Base-by-base conservation (phyloP, 441 rosid genomes). In the Cnidoscolus chayamansa region DNA sequence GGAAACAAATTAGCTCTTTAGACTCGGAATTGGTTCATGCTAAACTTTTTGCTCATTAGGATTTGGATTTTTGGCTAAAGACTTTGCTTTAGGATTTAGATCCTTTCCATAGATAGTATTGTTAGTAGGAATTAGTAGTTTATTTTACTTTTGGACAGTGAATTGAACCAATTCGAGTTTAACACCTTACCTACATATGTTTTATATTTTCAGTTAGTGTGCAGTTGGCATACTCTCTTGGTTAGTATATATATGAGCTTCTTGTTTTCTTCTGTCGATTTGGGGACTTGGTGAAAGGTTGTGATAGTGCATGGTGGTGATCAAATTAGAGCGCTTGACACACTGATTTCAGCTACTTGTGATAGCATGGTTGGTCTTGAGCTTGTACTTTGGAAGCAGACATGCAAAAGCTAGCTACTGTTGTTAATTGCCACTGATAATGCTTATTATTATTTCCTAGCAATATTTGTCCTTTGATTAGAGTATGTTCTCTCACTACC, bases 111-210 rank as follows among this genome's bases (percentile, higher is more conserved):
- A 40, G 4, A 40, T 40, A 5, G 7, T 40, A 40, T 40, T 40
- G 63, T 56, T 19, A 55, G 72, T 60, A 13, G 35, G 53, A 16
- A 56, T 30, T 20, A 1, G 13, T 67, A 1, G 15, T 9, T 6
- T 40, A 43, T 68, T 60, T 16, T 66, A 16, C 58, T 64, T 35
- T 55, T 43, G 60, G 60, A 43, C 35, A 35, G n/a, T 68, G 72
- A 35, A 35, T 54, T 54, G 37, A 19, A 19, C 72, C 40, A 68
- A 56, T 40, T 56, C 13, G 63, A 20, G 72, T 40, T 40, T 53
- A 54, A 7, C 10, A 54, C 0, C 7, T 40, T 68, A 32, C 16
- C 58, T 51, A 31, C n/a, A 37, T 55, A 19, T 68, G 19, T 54
- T 55, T 25, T 68, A 20, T 68, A 10, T 16, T 19, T 53, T 15